Base-by-base conservation (phyloP, 805 yeast genomes). In the Myxozyma melibiosi region DNA sequence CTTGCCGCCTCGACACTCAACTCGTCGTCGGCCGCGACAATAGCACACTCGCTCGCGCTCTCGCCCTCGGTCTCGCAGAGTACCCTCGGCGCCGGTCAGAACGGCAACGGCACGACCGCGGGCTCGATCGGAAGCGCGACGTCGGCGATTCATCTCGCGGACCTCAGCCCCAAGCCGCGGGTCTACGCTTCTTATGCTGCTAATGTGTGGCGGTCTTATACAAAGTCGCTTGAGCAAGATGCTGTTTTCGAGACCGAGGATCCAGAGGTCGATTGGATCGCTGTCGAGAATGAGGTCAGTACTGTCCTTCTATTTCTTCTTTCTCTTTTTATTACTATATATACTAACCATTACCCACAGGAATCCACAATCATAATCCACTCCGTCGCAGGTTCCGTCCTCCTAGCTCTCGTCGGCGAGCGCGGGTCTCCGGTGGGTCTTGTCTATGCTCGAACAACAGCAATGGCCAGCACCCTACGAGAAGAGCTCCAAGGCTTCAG, bases 371-470 rank as follows among this genome's bases (percentile, higher is more conserved):
- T 60, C 6, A 38, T 53, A 3, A 44, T 60, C 4, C 55, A 58
- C 27, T 38, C 55, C 2, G 54, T 60, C 4, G 28, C 57, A 1
- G 40, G 34, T 6, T 18, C 35, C 13, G 18, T 67, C 35, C 54
- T 68, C 43, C 55, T 66, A 22, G 58, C 67, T 1, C 51, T 65
- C 5, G 68, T 69, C 4, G 70, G 71, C n/a, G 68, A 67, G 24
- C 58, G 64, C 18, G 59, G 50, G 3, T 62, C 67, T 3, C 67
- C 71, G 13, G 54, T 63, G 31, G 71, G 71, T 4, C 31, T 67
- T 28, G 47, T 69, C 27, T 55, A 57, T 16, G 60, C 63, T 4
- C 63, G 65, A 42, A 47, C 68, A 1, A 51, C 49, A 8, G 70
- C 69, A 28, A 61, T 67, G 25, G 65, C 65, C 13, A 51, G 28